Evolutionary conservation across 83 land plant genomes (phyloP), one percentile per base, ranked within the genome.

Genomic region (Diphasiastrum complanatum): DNA sequence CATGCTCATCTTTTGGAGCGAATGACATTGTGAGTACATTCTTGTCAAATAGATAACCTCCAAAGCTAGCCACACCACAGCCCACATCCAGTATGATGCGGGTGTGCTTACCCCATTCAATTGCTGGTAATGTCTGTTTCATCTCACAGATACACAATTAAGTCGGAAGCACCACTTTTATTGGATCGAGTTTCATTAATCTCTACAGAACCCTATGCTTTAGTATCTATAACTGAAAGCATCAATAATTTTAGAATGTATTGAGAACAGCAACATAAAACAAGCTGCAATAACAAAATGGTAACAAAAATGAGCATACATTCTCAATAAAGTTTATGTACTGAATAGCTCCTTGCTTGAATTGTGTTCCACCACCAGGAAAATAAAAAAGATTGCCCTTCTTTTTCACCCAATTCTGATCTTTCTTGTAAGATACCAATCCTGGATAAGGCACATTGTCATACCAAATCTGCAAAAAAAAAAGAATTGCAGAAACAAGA

Each of bases 311-410:
- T n/a, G n/a, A 55, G n/a, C 59, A 27, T 30, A 76, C 95, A 81
- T 79, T 37, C 65, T 85, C 76, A 63, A 93, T 57, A 60, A 83
- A 93, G 45, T 93, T 92, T 36, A 93, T 89, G 68, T 93, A 93
- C n/a, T 82, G 92, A 8, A 67, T 71, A 40, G 99, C 99, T 24
- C 99, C 99, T 49, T 81, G 83, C 48, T 89, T 93, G 79, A 93
- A 93, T 53, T 93, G 99, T 18, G 99, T 93, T 2, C 99, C 99
- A 43, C 99, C 97, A 2, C 99, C 99, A 8, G 99, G 99, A 62
- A 93, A 93, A 0, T 84, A 72, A 23, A 83, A 65, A 51, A 75
- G 50, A 50, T 93, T 86, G 24, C 81, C 85, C 0, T 77, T 68
- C 33, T 77, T 83, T 35, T 80, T 89, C 65, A 93, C 92, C 99